These are phyloP conservation scores for Clonostachys sp. DNA, from an alignment of 2,329 filamentous ascomycete genomes.

Conservation along the genomic window DNA sequence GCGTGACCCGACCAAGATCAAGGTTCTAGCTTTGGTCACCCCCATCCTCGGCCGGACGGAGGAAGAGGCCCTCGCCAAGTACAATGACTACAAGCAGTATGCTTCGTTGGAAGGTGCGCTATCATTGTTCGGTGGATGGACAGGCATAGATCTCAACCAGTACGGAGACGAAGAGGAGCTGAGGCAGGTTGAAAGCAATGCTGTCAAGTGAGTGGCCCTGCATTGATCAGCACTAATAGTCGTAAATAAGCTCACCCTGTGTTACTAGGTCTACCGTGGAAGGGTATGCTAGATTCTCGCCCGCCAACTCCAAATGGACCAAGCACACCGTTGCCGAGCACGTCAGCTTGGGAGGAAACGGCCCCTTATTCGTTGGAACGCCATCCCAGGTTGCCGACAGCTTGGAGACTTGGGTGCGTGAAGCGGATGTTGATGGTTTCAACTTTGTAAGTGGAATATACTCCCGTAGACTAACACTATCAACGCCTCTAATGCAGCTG, in stretches of 20 bases:
- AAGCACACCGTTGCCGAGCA: slow-evolving; percentile 66
- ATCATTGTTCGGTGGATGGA: slow-evolving; percentile 72
- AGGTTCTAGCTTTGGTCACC: slow-evolving; percentile 63
- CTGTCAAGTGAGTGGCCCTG: slow-evolving; percentile 28
- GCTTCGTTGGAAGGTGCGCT: slow-evolving; percentile 60
- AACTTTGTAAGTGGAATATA: slow-evolving; percentile 45
- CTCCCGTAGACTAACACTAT: too few species aligned
- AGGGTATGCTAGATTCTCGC: slow-evolving; percentile 49
- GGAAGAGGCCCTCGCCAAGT: slow-evolving; percentile 61
- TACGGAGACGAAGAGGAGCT: slow-evolving; percentile 64
- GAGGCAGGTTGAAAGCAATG: slow-evolving; percentile 57
- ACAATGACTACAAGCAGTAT: slow-evolving; percentile 55
- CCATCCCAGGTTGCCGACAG: slow-evolving; percentile 61
- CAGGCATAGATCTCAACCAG: slow-evolving; percentile 48
- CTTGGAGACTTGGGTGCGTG: slow-evolving; percentile 61
- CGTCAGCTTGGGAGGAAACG: slow-evolving; percentile 63
- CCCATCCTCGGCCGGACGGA: slow-evolving; percentile 62
- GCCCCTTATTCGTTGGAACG: slow-evolving; percentile 61
- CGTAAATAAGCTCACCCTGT: neutral
- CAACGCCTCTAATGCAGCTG: too few species aligned
- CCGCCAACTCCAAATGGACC: slow-evolving; percentile 64
- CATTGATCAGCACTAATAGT: too few species aligned
- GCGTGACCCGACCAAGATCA: slow-evolving; percentile 56
- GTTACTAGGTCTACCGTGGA: slow-evolving; percentile 40
- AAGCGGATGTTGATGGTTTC: slow-evolving; percentile 71